Conservation (phyloP, 495 filamentous ascomycete genomes). For the Ascodesmis nigricans region DNA sequence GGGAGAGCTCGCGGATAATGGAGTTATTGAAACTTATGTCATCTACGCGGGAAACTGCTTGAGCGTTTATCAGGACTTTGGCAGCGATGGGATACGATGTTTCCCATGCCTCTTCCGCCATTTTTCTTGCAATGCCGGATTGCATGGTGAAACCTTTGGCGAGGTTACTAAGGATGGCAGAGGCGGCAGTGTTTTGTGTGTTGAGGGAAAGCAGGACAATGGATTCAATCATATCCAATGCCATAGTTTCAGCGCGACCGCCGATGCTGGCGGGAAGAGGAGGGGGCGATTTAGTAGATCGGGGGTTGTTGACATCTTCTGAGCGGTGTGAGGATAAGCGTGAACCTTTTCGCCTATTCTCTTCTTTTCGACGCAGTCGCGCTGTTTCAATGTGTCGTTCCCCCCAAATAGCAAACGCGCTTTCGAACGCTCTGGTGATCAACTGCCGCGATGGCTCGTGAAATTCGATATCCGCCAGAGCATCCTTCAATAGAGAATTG, state of each 20-base stretch:
- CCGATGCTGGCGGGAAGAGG: constrained; percentile 8
- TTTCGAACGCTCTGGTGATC: constrained; percentile 9
- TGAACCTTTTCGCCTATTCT: constrained; percentile 4
- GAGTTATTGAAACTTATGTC: constrained; percentile 2
- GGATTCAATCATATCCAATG: constrained; percentile 5
- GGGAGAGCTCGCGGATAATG: constrained; percentile 6
- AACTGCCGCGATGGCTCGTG: constrained; percentile 5
- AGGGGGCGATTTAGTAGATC: not conserved
- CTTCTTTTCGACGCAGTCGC: constrained; percentile 1
- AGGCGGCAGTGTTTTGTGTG: constrained; percentile 3
- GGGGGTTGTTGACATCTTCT: not conserved
- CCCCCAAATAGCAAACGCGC: constrained; percentile 15
- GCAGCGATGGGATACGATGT: constrained; percentile 11
- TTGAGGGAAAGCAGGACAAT: constrained; percentile 6
- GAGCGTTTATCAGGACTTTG: constrained; percentile 12
- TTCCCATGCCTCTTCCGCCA: constrained; percentile 13
- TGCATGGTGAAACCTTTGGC: constrained; percentile 13
- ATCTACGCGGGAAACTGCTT: constrained; percentile 4
- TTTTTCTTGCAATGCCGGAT: not conserved
- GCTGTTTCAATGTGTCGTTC: constrained; percentile 9
- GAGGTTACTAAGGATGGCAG: constrained; percentile 3
- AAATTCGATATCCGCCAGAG: constrained; percentile 7
- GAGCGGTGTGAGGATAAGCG: not conserved
- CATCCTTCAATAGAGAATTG: not conserved
- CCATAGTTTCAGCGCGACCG: constrained; percentile 9